These are phyloP conservation scores for Blakeslea trispora DNA, from an alignment of 371 early-diverging fungal species.

Conservation along the genomic window DNA sequence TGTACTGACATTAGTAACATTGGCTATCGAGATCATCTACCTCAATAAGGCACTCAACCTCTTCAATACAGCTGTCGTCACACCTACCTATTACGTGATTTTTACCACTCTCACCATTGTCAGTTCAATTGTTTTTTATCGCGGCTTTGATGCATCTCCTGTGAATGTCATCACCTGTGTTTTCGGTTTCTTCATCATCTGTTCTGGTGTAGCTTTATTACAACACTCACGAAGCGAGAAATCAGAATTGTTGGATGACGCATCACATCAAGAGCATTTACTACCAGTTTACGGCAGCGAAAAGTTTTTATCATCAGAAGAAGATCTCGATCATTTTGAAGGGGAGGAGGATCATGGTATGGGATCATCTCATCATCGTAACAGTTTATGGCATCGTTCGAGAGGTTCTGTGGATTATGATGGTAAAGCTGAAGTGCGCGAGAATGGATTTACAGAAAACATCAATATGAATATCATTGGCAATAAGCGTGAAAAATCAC, in stretches of 20 bases:
- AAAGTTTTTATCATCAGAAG: slow-evolving; percentile 22
- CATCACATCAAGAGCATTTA: slow-evolving; percentile 15
- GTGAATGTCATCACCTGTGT: slow-evolving; percentile 82
- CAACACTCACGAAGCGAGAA: slow-evolving; percentile 34
- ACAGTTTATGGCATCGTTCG: slow-evolving; percentile 16
- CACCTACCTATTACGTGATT: slow-evolving; percentile 91
- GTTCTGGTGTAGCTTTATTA: slow-evolving; percentile 49
- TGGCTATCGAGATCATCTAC: slow-evolving; percentile 90
- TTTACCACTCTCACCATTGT: slow-evolving; percentile 92
- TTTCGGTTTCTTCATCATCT: slow-evolving; percentile 89
- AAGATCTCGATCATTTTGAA: slow-evolving; percentile 16
- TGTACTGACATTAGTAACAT: slow-evolving; percentile 72
- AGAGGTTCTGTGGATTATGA: slow-evolving; percentile 17
- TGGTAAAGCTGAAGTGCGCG: background rate
- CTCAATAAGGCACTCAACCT: slow-evolving; percentile 95
- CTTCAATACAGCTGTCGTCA: slow-evolving; percentile 90
- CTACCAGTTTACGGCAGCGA: slow-evolving; percentile 14
- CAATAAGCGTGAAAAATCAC: background rate
- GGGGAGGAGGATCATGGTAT: too few relatives aligned
- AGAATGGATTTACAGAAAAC: slow-evolving; percentile 11
- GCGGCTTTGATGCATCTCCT: slow-evolving; percentile 83
- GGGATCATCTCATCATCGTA: background rate
- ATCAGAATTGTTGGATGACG: slow-evolving; percentile 24
- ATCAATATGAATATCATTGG: slow-evolving; percentile 17
- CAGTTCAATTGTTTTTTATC: slow-evolving; percentile 85